A percentile compares a stretch with the other conserved stretches of the same genome.
These are phyloP conservation scores for Leishmania arabica DNA, from an alignment of 208 protist species.

Conservation along the genomic window DNA sequence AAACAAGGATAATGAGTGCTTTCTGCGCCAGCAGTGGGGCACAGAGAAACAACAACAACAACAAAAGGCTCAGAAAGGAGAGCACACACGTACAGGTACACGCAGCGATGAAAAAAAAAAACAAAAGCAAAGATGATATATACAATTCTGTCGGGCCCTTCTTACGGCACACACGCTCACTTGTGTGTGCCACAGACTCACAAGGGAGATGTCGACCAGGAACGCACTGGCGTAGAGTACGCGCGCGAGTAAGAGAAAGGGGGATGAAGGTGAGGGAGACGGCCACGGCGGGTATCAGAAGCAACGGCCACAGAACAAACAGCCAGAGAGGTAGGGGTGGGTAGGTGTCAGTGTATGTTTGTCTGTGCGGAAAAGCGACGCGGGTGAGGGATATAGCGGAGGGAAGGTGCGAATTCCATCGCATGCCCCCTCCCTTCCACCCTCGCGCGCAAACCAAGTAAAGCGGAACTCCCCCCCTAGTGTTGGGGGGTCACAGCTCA, in stretches of 20 bases:
- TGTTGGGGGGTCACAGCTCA: neutral
- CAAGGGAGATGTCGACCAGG: neutral
- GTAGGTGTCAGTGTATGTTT: neutral
- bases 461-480: neutral
- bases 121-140: neutral
- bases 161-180: neutral
- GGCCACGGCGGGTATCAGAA: neutral
- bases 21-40: neutral
- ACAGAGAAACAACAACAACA: neutral
- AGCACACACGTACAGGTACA: conserved; percentile 1
- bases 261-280: neutral
- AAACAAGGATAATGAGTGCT: neutral
- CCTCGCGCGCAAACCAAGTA: neutral
- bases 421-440: neutral
- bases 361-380: neutral
- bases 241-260: neutral
- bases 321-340: neutral
- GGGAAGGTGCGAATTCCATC: neutral
- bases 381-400: neutral
- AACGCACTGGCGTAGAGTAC: neutral
- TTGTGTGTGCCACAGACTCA: neutral
- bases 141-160: neutral
- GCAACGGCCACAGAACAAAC: neutral
- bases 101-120: no score
- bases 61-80: neutral